Evolutionary conservation across 1,284 basidiomycete species (phyloP), one percentile per base, ranked within the genome.

Genomic region (Heliocybe sulcata): DNA sequence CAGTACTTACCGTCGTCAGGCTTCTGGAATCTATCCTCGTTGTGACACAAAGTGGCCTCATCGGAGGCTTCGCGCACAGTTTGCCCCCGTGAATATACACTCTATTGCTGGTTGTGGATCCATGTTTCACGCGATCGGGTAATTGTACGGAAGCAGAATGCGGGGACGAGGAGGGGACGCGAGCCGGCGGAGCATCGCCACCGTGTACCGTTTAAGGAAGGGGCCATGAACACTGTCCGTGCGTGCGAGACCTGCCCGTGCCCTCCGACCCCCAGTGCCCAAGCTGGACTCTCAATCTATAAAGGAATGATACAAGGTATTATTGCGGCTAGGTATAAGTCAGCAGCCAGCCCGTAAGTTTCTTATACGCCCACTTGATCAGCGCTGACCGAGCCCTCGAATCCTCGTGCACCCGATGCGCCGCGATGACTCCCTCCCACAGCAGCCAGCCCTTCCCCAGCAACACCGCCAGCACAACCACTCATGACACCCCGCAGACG

Each of bases 401-500:
- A 16, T 20, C n/a, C 8, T 20, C 38, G 16, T 20, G 38, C 8
- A 20, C 6, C 38, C 38, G 38, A 42, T 42, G 38, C 8, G 38
- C 6, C 38, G 38, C 38, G 38, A 42, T 42, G 38, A n/a, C 19
- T 20, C 38, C 38, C 8, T 20, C 8, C 16, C 38, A 20, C 16
- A 42, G 38, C 19, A 42, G 38, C 38, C 38, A n/a, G 4, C 6
- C 16, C 3, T 20, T 20, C 4, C n/a, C 38, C 38, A 16, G 8
- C 3, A 16, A 16, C 38, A 20, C 38, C 38, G 4, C 16, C 38
- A 16, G 8, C 8, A 42, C 12, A 49, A 49, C 20, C 23, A 8
- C 11, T 14, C 10, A 49, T 49, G 47, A 49, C 26, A 38, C 23
- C 27, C 25, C 49, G 58, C 10, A 58, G 57, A 27, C 33, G 35